These are phyloP conservation scores for Helminthosporium solani DNA, from an alignment of 2,329 filamentous ascomycete species.

Conservation along the genomic window DNA sequence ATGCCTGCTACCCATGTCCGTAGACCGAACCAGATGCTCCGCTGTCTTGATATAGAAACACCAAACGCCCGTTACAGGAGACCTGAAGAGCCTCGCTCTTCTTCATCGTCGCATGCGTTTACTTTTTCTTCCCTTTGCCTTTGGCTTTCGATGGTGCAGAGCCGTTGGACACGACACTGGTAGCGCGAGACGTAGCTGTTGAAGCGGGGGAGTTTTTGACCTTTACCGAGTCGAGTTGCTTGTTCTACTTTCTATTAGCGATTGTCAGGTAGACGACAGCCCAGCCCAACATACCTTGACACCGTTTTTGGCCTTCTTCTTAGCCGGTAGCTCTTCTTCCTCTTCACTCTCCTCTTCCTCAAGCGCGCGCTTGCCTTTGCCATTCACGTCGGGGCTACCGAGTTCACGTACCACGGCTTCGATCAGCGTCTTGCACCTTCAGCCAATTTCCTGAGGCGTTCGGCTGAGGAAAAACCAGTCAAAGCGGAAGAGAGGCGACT, in stretches of 20 bases:
- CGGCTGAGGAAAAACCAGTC: constrained; percentile 99
- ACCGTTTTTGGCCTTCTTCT: constrained; percentile 90
- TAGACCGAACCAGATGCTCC: not conserved
- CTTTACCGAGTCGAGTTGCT: constrained; percentile 87
- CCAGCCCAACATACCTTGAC: constrained; percentile 69
- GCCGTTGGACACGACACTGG: constrained; percentile 77
- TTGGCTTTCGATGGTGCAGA: constrained; percentile 53
- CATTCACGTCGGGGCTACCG: constrained; percentile 62
- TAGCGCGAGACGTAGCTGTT: constrained; percentile 76
- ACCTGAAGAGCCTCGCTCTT: not conserved
- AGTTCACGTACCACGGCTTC: constrained; percentile 95
- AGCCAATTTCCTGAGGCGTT: constrained; percentile 87
- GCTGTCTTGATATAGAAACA: constrained; percentile 1
- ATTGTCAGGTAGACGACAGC: not conserved
- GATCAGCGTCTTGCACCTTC: constrained; percentile 89
- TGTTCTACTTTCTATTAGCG: constrained; percentile 66
- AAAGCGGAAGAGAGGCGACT: constrained; percentile 92
- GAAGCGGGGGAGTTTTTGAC: constrained; percentile 72
- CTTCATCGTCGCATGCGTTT: constrained; percentile 1
- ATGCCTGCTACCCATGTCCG: constrained; percentile 2
- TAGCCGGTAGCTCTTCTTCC: constrained; percentile 76
- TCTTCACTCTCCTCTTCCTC: constrained; percentile 84
- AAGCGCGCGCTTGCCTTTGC: constrained; percentile 71
- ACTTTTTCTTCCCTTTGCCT: constrained; percentile 55
- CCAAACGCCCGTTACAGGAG: constrained; percentile 5